Percentiles rank a stretch among this genome's conserved stretches.
phyloP scores from a whole-genome alignment of 2,329 filamentous ascomycete species.

The Penicillium nordicum region DNA sequence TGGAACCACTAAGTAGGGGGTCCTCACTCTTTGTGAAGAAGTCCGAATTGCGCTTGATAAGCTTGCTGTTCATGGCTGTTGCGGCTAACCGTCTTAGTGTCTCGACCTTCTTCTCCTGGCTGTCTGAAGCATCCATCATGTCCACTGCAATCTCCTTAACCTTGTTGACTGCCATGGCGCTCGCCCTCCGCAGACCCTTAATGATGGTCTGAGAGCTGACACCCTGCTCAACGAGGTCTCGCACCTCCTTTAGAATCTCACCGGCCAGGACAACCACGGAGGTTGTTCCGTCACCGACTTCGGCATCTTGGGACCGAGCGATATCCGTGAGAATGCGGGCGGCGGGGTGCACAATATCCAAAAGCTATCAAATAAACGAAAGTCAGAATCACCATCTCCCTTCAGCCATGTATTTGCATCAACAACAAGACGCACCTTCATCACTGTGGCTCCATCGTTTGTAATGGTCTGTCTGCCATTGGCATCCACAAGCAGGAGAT shows the following conservation, averaged over 20 bases:
- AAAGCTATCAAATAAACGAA: conserved; percentile 57
- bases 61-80: conserved; percentile 98
- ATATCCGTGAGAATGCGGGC: conserved; percentile 97
- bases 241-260: conserved; percentile 94
- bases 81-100: conserved; percentile 85
- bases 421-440: conserved; percentile 68
- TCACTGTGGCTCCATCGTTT: conserved; percentile 97
- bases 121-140: conserved; percentile 64
- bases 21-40: conserved; percentile 94
- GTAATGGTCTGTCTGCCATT: conserved; percentile 97
- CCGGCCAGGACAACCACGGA: conserved; percentile 97
- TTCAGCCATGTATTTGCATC: not conserved
- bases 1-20: conserved; percentile 1
- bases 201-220: conserved; percentile 97
- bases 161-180: conserved; percentile 92
- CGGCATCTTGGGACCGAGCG: conserved; percentile 95
- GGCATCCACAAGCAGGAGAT: conserved; percentile 90
- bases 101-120: conserved; percentile 82
- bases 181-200: conserved; percentile 87
- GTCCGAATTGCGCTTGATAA: conserved; percentile 93
- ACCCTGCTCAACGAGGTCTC: conserved; percentile 92
- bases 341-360: conserved; percentile 97
- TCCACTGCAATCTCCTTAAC: conserved; percentile 91
- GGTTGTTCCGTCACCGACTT: conserved; percentile 96
- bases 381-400: conserved; percentile 2